Conservation (phyloP, 768 basidiomycete species). For the Termitomyces sp. region DNA sequence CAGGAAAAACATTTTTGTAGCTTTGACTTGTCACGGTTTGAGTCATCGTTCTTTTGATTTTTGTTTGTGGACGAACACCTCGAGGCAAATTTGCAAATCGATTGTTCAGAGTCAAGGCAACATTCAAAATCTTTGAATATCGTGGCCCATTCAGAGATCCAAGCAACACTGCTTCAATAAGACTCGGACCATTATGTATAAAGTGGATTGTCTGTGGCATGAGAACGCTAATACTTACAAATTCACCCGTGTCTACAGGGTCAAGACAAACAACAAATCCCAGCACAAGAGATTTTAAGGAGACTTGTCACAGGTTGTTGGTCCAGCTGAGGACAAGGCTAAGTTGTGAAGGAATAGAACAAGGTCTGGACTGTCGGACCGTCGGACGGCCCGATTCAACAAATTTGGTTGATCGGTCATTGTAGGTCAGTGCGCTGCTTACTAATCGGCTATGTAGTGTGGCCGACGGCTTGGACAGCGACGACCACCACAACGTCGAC, state of each 20-base stretch:
- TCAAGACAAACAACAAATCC: too few relatives aligned
- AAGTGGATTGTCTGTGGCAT: too few relatives aligned
- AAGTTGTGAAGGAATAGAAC: too few relatives aligned
- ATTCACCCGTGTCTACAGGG: too few relatives aligned
- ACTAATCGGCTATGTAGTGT: constrained; percentile 3
- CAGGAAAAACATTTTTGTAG: neutral
- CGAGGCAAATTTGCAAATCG: neutral
- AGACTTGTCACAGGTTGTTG: too few relatives aligned
- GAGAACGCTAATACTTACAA: too few relatives aligned
- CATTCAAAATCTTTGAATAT: neutral
- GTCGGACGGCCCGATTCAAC: neutral
- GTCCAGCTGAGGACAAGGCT: too few relatives aligned
- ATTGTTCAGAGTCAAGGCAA: neutral
- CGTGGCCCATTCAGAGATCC: neutral
- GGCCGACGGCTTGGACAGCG: neutral
- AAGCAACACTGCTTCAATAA: neutral
- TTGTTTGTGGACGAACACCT: neutral
- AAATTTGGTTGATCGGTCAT: neutral
- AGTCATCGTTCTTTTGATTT: too few relatives aligned
- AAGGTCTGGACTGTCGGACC: neutral
- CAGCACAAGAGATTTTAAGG: too few relatives aligned
- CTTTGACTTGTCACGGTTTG: too few relatives aligned
- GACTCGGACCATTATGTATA: too few relatives aligned
- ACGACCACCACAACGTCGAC: constrained; percentile 17
- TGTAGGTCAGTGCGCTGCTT: neutral